Evolutionary conservation across 2,329 filamentous ascomycete genomes (phyloP).

Genomic region (Phaeophleospora eucalypticola): DNA sequence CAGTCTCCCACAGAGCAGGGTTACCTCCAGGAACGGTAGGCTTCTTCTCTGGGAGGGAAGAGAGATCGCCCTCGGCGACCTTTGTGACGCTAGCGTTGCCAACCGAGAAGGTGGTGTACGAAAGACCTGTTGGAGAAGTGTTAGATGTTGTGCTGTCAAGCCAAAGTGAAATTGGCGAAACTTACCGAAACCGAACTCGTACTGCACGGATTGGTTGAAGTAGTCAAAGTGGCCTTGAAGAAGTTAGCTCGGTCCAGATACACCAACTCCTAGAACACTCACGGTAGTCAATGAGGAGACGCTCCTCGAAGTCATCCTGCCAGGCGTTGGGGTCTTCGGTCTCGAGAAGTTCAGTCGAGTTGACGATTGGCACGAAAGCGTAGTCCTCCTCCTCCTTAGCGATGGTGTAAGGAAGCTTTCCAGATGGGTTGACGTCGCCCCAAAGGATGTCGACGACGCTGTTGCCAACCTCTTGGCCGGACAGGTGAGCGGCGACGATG

Average conservation of each 20-base stretch:
- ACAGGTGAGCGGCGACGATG: slow-evolving; percentile 40
- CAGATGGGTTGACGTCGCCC: slow-evolving; percentile 28
- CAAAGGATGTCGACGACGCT: slow-evolving; percentile 43
- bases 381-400: slow-evolving; percentile 27
- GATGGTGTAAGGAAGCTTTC: slow-evolving; percentile 31
- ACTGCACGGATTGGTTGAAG: slow-evolving; percentile 31
- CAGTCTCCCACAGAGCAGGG: slow-evolving; percentile 56
- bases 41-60: slow-evolving; percentile 15
- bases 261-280: not conserved
- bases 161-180: not conserved
- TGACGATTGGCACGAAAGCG: slow-evolving; percentile 34
- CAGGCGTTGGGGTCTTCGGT: slow-evolving; percentile 38
- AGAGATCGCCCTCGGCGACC: slow-evolving; percentile 8
- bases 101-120: slow-evolving; percentile 29
- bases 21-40: slow-evolving; percentile 24
- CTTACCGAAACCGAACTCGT: slow-evolving; percentile 29
- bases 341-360: slow-evolving; percentile 34
- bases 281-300: slow-evolving; percentile 52
- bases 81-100: slow-evolving; percentile 11
- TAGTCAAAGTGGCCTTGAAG: slow-evolving; percentile 42
- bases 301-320: slow-evolving; percentile 51
- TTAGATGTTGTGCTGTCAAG: too few species aligned
- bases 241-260: not conserved
- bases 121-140: slow-evolving; percentile 12
- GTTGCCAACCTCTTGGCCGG: slow-evolving; percentile 37